Evolutionary conservation across 2,329 filamentous ascomycete species (phyloP).

Genomic region (Geosmithia flava): DNA sequence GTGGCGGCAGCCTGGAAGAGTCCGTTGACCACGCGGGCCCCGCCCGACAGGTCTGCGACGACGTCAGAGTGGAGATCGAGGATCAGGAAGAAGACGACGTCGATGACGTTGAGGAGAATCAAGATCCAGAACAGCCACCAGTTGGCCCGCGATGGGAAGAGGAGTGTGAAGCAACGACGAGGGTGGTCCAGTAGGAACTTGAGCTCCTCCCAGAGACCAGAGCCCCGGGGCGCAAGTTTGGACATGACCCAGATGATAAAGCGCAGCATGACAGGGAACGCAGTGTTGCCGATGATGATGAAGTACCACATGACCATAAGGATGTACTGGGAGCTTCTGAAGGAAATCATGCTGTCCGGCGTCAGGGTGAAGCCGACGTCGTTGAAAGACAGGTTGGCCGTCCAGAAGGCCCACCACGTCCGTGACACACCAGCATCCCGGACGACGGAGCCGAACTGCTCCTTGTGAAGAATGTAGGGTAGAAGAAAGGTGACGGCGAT

Average conservation of each 20-base stretch:
- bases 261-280: conserved; percentile 87
- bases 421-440: conserved; percentile 46
- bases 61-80: conserved; percentile 68
- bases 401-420: conserved; percentile 91
- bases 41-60: conserved; percentile 56
- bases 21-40: conserved; percentile 70
- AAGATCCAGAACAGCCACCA: conserved; percentile 95
- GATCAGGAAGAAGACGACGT: conserved; percentile 84
- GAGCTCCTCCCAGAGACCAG: conserved; percentile 77
- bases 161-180: conserved; percentile 85
- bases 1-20: conserved; percentile 86
- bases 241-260: conserved; percentile 81
- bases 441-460: conserved; percentile 55
- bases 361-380: conserved; percentile 91
- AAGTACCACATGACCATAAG: conserved; percentile 72
- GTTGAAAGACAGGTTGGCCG: conserved; percentile 77
- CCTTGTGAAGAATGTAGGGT: conserved; percentile 64
- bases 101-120: conserved; percentile 67
- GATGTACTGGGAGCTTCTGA: conserved; percentile 63
- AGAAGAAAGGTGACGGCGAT: conserved; percentile 62
- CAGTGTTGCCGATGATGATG: conserved; percentile 90
- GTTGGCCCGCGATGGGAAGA: conserved; percentile 81
- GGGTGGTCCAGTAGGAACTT: conserved; percentile 88
- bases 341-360: conserved; percentile 86
- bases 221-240: conserved; percentile 49